These are phyloP conservation scores for Calocybe cyanea DNA, from an alignment of 768 basidiomycete species.

Conservation along the genomic window DNA sequence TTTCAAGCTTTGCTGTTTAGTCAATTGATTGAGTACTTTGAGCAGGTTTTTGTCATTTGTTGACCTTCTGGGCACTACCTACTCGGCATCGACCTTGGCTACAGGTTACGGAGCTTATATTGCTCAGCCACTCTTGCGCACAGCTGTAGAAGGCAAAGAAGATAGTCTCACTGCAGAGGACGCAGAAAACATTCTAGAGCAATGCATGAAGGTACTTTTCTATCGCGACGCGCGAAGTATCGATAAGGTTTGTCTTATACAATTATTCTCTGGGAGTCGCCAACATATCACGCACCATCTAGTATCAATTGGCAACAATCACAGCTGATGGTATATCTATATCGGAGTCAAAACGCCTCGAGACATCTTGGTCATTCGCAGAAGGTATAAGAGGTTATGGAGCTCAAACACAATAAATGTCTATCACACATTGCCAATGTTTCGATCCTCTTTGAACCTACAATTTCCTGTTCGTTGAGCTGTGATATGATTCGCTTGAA, in stretches of 20 bases:
- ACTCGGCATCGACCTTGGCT: constrained; percentile 87
- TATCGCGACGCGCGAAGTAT: constrained; percentile 95
- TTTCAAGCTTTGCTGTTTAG: constrained; percentile 54
- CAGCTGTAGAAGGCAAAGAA: constrained; percentile 83
- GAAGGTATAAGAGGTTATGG: constrained; percentile 92
- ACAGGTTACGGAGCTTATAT: constrained; percentile 94
- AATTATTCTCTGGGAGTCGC: neutral
- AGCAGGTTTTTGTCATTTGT: constrained; percentile 89
- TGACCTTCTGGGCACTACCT: constrained; percentile 95
- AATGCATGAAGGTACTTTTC: constrained; percentile 90
- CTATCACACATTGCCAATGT: no score
- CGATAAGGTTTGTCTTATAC: constrained; percentile 71
- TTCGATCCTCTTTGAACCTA: no score
- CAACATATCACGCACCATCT: constrained; percentile 2
- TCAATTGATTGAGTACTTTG: constrained; percentile 45
- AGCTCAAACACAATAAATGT: constrained; percentile 73
- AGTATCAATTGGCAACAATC: constrained; percentile 96
- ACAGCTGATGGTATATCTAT: constrained; percentile 73
- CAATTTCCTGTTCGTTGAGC: no score
- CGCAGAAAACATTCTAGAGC: constrained; percentile 73
- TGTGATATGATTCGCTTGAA: no score
- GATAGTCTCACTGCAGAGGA: constrained; percentile 73
- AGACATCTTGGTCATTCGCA: constrained; percentile 89
- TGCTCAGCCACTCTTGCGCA: constrained; percentile 88
- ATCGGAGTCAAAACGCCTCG: constrained; percentile 69